Conservation (phyloP, 345 rosid genomes). For the Firmiana major region DNA sequence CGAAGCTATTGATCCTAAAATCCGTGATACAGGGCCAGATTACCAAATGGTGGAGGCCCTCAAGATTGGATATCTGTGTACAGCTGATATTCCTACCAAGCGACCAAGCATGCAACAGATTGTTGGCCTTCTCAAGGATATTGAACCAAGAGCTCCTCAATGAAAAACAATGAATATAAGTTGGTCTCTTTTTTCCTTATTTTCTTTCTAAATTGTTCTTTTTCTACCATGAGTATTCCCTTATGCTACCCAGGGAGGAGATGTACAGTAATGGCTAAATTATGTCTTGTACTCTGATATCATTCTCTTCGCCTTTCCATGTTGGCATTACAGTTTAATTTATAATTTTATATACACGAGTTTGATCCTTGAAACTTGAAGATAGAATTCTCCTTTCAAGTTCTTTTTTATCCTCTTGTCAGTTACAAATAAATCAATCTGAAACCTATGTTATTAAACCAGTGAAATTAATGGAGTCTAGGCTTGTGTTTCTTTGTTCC, state of each 20-base stretch:
- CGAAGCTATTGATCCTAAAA: constrained; percentile 71
- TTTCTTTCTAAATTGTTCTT: neutral
- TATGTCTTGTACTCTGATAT: constrained; percentile 16
- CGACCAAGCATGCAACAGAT: constrained; percentile 96
- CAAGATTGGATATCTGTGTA: constrained; percentile 91
- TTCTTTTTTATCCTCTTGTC: neutral
- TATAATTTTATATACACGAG: constrained; percentile 11
- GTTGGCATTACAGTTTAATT: constrained; percentile 25
- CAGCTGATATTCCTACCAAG: constrained; percentile 77
- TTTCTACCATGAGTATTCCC: constrained; percentile 18
- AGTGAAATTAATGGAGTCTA: neutral
- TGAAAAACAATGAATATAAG: constrained; percentile 27
- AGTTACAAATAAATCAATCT: neutral
- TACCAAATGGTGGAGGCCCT: constrained; percentile 77
- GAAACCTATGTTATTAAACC: neutral
- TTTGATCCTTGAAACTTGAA: constrained; percentile 17
- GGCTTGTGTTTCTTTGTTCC: neutral
- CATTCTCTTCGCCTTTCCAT: constrained; percentile 14
- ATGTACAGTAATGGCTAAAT: constrained; percentile 29
- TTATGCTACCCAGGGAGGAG: constrained; percentile 17
- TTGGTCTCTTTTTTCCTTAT: neutral
- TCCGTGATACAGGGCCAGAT: constrained; percentile 56
- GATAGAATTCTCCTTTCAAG: neutral
- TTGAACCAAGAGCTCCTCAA: constrained; percentile 51
- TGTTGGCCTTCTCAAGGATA: constrained; percentile 93